These are phyloP conservation scores for Euclidium syriacum DNA, from an alignment of 345 rosid species.

Conservation along the genomic window DNA sequence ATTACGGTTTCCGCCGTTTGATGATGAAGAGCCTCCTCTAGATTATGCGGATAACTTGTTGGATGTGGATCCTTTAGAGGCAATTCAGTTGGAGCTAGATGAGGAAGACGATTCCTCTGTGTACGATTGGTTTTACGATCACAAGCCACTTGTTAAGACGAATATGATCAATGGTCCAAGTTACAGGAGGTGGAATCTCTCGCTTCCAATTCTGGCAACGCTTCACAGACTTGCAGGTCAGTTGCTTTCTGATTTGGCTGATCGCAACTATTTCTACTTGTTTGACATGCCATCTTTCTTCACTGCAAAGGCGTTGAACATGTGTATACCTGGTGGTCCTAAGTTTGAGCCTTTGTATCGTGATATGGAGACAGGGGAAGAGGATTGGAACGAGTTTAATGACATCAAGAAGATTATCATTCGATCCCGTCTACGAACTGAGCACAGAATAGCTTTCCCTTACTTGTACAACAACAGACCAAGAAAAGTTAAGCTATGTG, in stretches of 20 bases:
- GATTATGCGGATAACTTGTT: slow-evolving; percentile 97
- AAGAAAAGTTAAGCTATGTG: slow-evolving; percentile 81
- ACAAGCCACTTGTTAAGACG: slow-evolving; percentile 96
- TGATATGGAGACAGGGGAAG: slow-evolving; percentile 99
- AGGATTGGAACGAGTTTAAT: slow-evolving; percentile 99
- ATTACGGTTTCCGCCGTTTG: slow-evolving; percentile 99
- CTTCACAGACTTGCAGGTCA: slow-evolving; percentile 98
- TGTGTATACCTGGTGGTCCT: slow-evolving; percentile 99
- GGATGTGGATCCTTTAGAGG: slow-evolving; percentile 97
- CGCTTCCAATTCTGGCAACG: slow-evolving; percentile 98
- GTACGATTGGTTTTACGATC: slow-evolving; percentile 95
- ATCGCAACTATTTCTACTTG: slow-evolving; percentile 93
- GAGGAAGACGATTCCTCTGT: slow-evolving; percentile 99
- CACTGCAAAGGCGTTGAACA: slow-evolving; percentile 94
- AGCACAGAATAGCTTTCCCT: slow-evolving; percentile 91
- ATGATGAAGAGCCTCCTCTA: slow-evolving; percentile 97
- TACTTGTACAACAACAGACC: slow-evolving; percentile 98
- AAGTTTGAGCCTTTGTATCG: slow-evolving; percentile 98
- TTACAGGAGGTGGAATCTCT: slow-evolving; percentile 97
- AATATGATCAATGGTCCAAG: slow-evolving; percentile 98
- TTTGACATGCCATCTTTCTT: slow-evolving; percentile 99
- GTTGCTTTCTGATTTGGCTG: slow-evolving; percentile 88
- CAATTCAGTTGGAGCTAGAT: slow-evolving; percentile 91
- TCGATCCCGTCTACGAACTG: slow-evolving; percentile 95
- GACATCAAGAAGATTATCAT: slow-evolving; percentile 98